These are phyloP conservation scores for Ceratocystis smalleyi DNA, from an alignment of 2,329 filamentous ascomycete genomes.

Conservation along the genomic window DNA sequence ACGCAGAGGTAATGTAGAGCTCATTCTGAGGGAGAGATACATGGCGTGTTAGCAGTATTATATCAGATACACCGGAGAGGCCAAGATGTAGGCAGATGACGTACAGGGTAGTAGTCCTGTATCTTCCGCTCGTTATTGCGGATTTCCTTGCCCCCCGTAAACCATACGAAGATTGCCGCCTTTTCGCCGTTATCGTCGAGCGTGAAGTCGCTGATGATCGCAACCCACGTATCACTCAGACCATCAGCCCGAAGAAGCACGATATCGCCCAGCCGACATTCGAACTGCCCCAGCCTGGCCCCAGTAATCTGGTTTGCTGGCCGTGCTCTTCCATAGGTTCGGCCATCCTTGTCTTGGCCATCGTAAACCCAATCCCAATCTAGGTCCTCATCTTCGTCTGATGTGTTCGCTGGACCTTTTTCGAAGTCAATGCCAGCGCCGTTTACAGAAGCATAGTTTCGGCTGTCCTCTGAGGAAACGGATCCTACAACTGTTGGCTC, in stretches of 20 bases:
- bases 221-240: constrained; percentile 78
- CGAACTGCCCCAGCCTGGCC: constrained; percentile 66
- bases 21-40: constrained; percentile 46
- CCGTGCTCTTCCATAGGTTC: constrained; percentile 25
- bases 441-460: not conserved
- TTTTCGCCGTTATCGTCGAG: constrained; percentile 62
- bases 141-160: constrained; percentile 80
- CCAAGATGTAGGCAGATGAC: constrained; percentile 16
- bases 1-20: constrained; percentile 76
- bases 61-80: not conserved
- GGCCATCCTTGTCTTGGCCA: constrained; percentile 13
- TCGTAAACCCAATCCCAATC: constrained; percentile 18
- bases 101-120: constrained; percentile 56
- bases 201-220: constrained; percentile 68
- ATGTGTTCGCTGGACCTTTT: not conserved
- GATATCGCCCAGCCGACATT: constrained; percentile 66
- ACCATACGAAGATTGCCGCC: constrained; percentile 87
- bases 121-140: constrained; percentile 69
- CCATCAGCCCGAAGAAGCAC: constrained; percentile 81
- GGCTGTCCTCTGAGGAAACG: not conserved
- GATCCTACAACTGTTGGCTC: not conserved
- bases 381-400: constrained; percentile 12
- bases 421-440: not conserved
- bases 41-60: not conserved
- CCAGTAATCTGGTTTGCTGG: constrained; percentile 49